These are phyloP conservation scores for Gleditsia sinensis DNA, from an alignment of 306 rosid species.

Conservation along the genomic window DNA sequence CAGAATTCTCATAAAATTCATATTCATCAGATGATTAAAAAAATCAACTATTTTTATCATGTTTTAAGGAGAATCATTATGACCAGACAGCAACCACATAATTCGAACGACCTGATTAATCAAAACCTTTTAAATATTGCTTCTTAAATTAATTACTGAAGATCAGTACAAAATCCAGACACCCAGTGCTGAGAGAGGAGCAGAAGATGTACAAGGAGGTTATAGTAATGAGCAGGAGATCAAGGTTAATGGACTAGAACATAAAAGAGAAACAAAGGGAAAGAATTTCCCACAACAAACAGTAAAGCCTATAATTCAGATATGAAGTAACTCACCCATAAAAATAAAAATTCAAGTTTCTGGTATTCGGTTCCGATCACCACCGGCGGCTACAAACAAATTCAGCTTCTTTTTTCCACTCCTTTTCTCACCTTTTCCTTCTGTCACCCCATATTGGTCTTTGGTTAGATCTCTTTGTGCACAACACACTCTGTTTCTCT, in stretches of 20 bases:
- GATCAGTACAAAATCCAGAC: background rate
- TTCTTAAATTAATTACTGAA: background rate
- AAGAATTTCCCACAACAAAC: background rate
- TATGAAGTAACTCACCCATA: constrained; percentile 38
- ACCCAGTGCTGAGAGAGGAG: constrained; percentile 16
- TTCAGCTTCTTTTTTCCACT: constrained; percentile 39
- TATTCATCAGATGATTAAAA: constrained; percentile 9
- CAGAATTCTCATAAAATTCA: constrained; percentile 30
- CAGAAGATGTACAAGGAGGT: background rate
- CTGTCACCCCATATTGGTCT: constrained; percentile 71
- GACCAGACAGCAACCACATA: constrained; percentile 19
- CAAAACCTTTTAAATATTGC: constrained; percentile 1
- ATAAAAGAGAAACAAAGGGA: background rate
- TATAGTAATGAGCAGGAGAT: constrained; percentile 22
- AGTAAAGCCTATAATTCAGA: constrained; percentile 20
- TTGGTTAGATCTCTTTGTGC: constrained; percentile 49
- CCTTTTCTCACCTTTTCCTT: background rate
- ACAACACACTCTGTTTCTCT: constrained; percentile 38
- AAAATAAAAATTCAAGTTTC: constrained; percentile 11
- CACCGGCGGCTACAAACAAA: constrained; percentile 44
- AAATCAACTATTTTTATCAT: constrained; percentile 8
- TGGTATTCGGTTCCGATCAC: constrained; percentile 27
- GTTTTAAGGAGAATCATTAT: background rate
- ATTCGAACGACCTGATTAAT: constrained; percentile 26
- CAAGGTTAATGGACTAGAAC: constrained; percentile 7